phyloP scores from a whole-genome alignment of 805 yeast species.

The Kuraishia hungarica region DNA sequence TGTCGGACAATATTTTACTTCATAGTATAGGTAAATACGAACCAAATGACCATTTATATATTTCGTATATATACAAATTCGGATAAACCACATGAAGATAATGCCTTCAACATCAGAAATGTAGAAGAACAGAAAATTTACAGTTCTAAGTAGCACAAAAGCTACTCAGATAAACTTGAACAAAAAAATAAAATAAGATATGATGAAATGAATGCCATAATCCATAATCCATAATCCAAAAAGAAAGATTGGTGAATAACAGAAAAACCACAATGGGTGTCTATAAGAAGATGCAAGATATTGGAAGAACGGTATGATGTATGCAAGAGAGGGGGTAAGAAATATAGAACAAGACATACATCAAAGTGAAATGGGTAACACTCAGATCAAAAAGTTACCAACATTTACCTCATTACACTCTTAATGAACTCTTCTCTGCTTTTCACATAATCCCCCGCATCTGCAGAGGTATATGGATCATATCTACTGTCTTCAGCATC shows the following conservation, averaged over 20 bases:
- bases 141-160: background rate
- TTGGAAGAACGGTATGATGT: background rate
- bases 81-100: background rate
- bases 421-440: background rate
- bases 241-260: background rate
- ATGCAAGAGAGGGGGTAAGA: background rate
- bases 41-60: background rate
- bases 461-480: background rate
- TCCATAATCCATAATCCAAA: background rate
- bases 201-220: background rate
- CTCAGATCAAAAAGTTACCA: background rate
- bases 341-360: background rate
- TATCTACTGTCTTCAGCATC: background rate
- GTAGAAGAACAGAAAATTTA: background rate
- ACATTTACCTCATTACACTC: background rate
- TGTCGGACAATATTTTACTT: no score
- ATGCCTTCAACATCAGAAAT: background rate
- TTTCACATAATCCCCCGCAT: background rate
- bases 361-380: background rate
- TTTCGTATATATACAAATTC: background rate
- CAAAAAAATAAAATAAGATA: background rate
- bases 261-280: background rate
- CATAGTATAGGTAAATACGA: background rate
- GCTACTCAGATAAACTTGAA: background rate
- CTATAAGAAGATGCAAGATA: background rate